Percentiles rank a stretch among this genome's conserved stretches.
These are phyloP conservation scores for Pseudogymnoascus sp. DNA, from an alignment of 2,329 filamentous ascomycete genomes.

Conservation along the genomic window DNA sequence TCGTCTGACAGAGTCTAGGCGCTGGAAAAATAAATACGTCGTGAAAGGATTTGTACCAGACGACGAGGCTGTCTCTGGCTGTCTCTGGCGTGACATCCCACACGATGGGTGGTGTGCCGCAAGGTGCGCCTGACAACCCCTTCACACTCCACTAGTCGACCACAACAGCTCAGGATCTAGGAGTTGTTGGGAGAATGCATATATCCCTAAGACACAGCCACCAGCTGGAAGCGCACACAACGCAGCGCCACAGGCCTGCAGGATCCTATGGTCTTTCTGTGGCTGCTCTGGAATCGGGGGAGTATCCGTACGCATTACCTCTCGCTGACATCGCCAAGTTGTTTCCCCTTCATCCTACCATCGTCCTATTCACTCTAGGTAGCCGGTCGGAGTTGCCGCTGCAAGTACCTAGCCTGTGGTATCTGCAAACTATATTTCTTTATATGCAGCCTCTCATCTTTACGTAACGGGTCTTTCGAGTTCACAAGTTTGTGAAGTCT, in stretches of 20 bases:
- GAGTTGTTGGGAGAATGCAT: neutral
- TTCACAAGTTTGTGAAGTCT: neutral
- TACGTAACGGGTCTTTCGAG: neutral
- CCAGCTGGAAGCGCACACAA: neutral
- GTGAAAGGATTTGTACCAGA: neutral
- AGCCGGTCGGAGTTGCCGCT: neutral
- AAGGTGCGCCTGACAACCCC: neutral
- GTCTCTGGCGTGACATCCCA: neutral
- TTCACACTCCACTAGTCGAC: neutral
- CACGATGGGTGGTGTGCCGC: neutral
- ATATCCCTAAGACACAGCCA: neutral
- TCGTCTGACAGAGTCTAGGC: neutral
- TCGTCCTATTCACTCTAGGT: neutral
- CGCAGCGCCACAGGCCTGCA: neutral
- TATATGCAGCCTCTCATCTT: neutral
- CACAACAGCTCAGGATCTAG: neutral
- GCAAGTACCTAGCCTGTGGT: neutral
- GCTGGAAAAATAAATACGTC: neutral
- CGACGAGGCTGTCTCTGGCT: slow-evolving; percentile 1
- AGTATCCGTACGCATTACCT: neutral
- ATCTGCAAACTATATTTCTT: neutral
- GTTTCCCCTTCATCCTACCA: neutral
- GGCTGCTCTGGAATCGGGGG: neutral
- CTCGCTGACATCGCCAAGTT: neutral
- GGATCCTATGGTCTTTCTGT: neutral